Conservation (phyloP, 1,284 basidiomycete species). For the Ustilago shanxiensis region DNA sequence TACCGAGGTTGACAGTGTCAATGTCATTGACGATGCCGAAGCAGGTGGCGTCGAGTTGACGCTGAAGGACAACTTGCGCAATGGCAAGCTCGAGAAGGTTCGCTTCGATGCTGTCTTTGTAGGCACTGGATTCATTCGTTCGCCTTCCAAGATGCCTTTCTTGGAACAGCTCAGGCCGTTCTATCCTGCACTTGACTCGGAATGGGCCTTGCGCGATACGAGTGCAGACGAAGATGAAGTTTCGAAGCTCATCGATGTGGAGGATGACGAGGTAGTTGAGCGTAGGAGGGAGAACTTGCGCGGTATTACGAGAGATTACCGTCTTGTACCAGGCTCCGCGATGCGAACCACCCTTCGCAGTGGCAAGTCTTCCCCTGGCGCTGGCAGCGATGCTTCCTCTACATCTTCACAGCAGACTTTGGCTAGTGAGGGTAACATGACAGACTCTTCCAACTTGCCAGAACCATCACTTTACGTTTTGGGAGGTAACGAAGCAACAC, state of each 20-base stretch:
- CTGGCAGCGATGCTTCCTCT: conserved; percentile 37
- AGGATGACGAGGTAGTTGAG: conserved; percentile 54
- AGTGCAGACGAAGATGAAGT: conserved; percentile 53
- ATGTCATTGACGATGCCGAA: conserved; percentile 17
- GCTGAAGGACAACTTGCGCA: conserved; percentile 39
- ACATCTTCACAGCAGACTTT: conserved; percentile 47
- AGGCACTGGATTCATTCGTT: conserved; percentile 65
- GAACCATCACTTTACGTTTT: conserved; percentile 61
- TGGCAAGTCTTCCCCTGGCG: conserved; percentile 40
- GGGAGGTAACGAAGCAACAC: conserved; percentile 68
- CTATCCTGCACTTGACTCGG: conserved; percentile 57
- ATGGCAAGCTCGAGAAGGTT: conserved; percentile 37
- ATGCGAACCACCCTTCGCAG: conserved; percentile 20
- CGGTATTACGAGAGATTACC: conserved; percentile 68
- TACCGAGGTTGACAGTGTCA: conserved; percentile 43
- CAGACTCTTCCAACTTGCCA: conserved; percentile 3
- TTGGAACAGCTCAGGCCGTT: conserved; percentile 51
- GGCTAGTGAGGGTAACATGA: conserved; percentile 19
- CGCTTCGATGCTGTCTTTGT: conserved; percentile 66
- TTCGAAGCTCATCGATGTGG: conserved; percentile 35
- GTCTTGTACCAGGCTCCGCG: conserved; percentile 50
- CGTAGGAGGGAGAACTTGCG: conserved; percentile 51
- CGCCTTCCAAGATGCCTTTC: conserved; percentile 51
- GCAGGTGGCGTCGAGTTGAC: conserved; percentile 34
- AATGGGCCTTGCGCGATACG: conserved; percentile 42